These are phyloP conservation scores for Vicia villosa DNA, from an alignment of 306 rosid species.

Conservation along the genomic window DNA sequence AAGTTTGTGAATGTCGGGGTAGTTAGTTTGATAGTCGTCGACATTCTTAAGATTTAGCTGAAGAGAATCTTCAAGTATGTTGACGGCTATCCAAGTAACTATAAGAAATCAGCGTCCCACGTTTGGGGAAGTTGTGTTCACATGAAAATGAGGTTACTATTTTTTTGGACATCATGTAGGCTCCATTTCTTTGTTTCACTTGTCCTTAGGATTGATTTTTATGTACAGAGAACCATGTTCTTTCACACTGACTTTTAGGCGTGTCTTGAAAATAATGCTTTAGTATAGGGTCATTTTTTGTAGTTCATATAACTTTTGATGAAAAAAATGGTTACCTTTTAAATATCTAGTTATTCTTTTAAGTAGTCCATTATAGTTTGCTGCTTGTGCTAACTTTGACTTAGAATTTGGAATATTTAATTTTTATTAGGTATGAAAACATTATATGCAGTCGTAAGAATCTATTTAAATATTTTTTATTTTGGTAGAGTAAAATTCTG, in stretches of 20 bases:
- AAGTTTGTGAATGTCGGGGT: neutral
- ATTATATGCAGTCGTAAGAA: no score
- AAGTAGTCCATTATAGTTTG: constrained; percentile 22
- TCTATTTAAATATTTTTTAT: no score
- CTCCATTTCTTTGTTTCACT: constrained; percentile 12
- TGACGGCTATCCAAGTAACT: no score
- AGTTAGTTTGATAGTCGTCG: constrained; percentile 16
- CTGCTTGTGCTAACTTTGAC: constrained; percentile 40
- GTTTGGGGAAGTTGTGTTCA: neutral
- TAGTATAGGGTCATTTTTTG: constrained; percentile 22
- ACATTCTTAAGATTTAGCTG: no score
- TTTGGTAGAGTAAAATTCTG: no score
- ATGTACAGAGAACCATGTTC: constrained; percentile 16
- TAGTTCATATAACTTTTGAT: constrained; percentile 11
- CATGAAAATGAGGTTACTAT: neutral
- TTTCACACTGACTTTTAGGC: constrained; percentile 44
- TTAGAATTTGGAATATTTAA: neutral
- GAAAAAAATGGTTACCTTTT: constrained; percentile 34
- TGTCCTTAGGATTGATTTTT: constrained; percentile 21
- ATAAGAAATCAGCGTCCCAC: no score
- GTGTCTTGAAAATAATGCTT: constrained; percentile 33
- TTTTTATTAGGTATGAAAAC: no score
- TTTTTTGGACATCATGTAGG: neutral
- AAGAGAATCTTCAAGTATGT: neutral
- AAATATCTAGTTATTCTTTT: constrained; percentile 16